Base-by-base conservation (phyloP, 2,329 filamentous ascomycete species). In the Xylariaceae sp. region DNA sequence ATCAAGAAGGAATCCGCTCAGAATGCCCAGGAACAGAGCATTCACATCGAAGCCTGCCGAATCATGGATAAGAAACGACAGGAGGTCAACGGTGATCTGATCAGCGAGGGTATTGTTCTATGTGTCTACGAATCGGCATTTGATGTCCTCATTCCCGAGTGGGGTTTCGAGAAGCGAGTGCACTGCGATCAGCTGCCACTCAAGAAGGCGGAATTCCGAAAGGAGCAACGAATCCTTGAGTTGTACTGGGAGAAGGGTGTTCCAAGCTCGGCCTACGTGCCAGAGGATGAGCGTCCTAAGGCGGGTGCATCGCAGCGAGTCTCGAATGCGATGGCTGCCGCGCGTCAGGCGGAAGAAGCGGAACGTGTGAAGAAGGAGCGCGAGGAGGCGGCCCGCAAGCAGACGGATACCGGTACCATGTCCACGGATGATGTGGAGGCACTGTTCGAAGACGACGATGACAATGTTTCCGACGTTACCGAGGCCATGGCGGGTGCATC, bases 171-270 rank as follows among this genome's bases (percentile, higher is more conserved):
- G 81, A 99, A 99, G 85, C 90, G 94, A 65, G 94, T 99, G 55
- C 94, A 99, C 77, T 99, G 94, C 73, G 94, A 99, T 72, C 94
- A 99, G 79, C 82, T 99, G 72, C 94, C 94, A 35, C 80, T 99
- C 67, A 93, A 97, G 84, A 99, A 99, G 82, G 94, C 94, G n/a
- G 94, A 99, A 73, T 99, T 94, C 77, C 87, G 95, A 75, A 97
- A 97, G 82, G 92, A 96, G 73, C 90, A 92, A 78, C 87, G 94
- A 58, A 85, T 97, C 35, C 82, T 99, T 51, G 94, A 99, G 77
- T 83, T 99, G 13, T 99, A 97, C 81, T 99, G 94, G 94, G 94
- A 99, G 86, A 99, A 97, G 84, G 94, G 94, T 51, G 92, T 97
- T 6, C 91, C 93, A 34, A 97, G 92, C 64, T 97, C 93, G 49